Evolutionary conservation across 2,329 filamentous ascomycete species (phyloP).

Genomic region (Ceratocystis destructans): DNA sequence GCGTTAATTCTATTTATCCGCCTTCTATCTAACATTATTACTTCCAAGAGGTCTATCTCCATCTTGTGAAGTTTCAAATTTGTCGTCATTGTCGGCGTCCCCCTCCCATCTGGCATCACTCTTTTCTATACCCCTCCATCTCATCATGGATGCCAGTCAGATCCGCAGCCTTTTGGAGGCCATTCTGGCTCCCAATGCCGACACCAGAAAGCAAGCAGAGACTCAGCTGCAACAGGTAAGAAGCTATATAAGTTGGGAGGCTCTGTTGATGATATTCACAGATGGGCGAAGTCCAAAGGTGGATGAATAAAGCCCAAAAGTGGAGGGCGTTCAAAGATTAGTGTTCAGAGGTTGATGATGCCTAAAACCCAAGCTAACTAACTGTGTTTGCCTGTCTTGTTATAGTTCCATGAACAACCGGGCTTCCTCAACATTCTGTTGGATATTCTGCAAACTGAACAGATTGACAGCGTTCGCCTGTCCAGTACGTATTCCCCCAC

Average conservation of each 20-base stretch:
- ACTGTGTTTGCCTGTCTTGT: background rate
- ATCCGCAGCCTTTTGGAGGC: slow-evolving; percentile 64
- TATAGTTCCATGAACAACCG: slow-evolving; percentile 73
- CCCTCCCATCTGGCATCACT: background rate
- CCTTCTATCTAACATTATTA: background rate
- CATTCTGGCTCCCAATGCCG: slow-evolving; percentile 61
- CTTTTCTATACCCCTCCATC: slow-evolving; percentile 21
- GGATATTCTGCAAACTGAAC: slow-evolving; percentile 79
- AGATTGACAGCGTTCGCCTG: slow-evolving; percentile 69
- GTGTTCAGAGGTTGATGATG: too few relatives aligned
- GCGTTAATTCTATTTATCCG: slow-evolving; percentile 11
- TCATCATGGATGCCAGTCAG: slow-evolving; percentile 57
- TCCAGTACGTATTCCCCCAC: slow-evolving; percentile 53
- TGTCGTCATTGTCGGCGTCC: background rate
- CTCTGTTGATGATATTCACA: background rate
- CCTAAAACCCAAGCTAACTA: background rate
- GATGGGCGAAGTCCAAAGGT: too few relatives aligned
- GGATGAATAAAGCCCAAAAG: too few relatives aligned
- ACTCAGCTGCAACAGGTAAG: slow-evolving; percentile 69
- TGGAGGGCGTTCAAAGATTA: too few relatives aligned
- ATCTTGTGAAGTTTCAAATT: background rate
- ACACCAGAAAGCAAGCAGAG: slow-evolving; percentile 63
- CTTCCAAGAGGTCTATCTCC: background rate
- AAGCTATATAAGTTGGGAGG: background rate
- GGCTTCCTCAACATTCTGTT: slow-evolving; percentile 85